Conservation (phyloP, 1,284 basidiomycete species). For the Vanrija sp. region DNA sequence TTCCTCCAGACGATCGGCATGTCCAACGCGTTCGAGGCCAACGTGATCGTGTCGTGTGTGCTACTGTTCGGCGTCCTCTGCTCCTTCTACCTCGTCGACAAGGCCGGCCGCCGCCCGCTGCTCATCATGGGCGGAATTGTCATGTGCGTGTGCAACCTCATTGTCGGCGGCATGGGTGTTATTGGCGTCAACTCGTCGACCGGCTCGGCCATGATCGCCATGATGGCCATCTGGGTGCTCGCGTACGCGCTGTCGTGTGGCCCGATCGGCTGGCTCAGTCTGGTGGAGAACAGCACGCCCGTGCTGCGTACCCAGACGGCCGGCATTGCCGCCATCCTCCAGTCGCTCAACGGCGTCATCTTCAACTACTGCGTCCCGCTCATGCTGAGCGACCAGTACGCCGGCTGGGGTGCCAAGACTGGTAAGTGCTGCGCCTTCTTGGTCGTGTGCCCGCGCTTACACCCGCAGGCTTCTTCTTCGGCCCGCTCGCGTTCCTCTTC, state of each 20-base stretch:
- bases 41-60: conserved; percentile 20
- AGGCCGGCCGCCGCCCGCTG: conserved; percentile 41
- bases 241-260: conserved; percentile 21
- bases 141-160: conserved; percentile 35
- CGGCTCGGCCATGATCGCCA: conserved; percentile 9
- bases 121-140: conserved; percentile 37
- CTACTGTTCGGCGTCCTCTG: conserved; percentile 38
- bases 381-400: conserved; percentile 2
- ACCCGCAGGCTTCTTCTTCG: conserved; percentile 14
- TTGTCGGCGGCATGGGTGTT: conserved; percentile 37
- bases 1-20: conserved; percentile 7
- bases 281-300: conserved; percentile 15
- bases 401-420: conserved; percentile 3
- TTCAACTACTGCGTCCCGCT: conserved; percentile 1
- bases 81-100: conserved; percentile 38
- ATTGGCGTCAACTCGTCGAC: conserved; percentile 1
- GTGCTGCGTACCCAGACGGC: conserved; percentile 19
- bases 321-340: conserved; percentile 8
- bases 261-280: conserved; percentile 16
- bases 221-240: conserved; percentile 20
- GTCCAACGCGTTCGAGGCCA: conserved; percentile 1
- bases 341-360: conserved; percentile 10
- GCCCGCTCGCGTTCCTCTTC: conserved; percentile 1
- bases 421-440: too few relatives aligned
- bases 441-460: too few relatives aligned